Evolutionary conservation across 257 asterid genomes (phyloP), one percentile per base, ranked within the genome.

Genomic region (Schizonepeta tenuifolia): DNA sequence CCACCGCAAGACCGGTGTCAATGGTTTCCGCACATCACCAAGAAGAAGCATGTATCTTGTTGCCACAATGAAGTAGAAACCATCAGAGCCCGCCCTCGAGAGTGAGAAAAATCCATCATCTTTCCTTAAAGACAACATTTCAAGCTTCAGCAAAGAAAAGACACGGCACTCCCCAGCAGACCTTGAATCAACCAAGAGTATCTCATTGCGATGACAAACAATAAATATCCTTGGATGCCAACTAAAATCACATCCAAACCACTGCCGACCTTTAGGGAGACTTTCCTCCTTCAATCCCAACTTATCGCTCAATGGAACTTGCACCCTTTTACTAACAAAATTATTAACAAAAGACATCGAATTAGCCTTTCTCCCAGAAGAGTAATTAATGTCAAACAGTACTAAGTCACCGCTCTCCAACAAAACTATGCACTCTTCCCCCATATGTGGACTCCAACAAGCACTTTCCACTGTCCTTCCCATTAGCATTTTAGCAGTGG

Each of bases 361-460:
- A 53, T 56, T 50, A 22, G 36, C 67, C 67, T 67, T 79, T 64
- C 56, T 73, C 61, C 49, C 53, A 49, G 69, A 67, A 22, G 72
- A 85, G 75, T 51, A 54, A 63, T 71, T 67, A 70, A 91, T 69
- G 71, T 86, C 93, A 82, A 93, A 91, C 85, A 93, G 75, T 76
- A 87, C 73, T 20, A 91, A 64, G 47, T 85, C 86, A 6, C 97
- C 98, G 43, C 74, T 86, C 72, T 84, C 94, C 83, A 89, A 65
- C 85, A 93, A 59, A 75, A 93, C 86, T 33, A 86, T 77, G 72
- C 97, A 81, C 81, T 93, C 92, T 79, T 91, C 92, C 24, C 59
- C 80, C 69, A 86, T 61, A 85, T 91, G 91, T 22, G 96, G 91
- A 80, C 90, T 93, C 98, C 98, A 93, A 82, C 93, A 89, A 36